phyloP scores from a whole-genome alignment of 164 flowering plant species.

The Taxillus chinensis region DNA sequence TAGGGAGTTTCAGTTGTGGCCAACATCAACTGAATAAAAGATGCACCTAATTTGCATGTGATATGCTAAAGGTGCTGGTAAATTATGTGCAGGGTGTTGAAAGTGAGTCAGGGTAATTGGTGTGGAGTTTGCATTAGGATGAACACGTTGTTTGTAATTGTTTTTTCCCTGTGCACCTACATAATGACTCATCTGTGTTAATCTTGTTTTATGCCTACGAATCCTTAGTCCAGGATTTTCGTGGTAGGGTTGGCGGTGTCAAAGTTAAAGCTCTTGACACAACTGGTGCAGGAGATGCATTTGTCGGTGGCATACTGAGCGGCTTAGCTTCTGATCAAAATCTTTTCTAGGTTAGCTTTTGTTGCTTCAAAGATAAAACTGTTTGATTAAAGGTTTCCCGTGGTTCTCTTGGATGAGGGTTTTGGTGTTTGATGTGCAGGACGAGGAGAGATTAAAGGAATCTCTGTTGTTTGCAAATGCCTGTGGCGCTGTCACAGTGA shows the following conservation, averaged over 20 bases:
- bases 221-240: not conserved
- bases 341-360: slow-evolving; percentile 38
- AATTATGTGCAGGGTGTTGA: too few relatives aligned
- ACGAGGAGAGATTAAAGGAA: slow-evolving; percentile 58
- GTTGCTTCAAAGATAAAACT: not conserved
- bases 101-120: too few relatives aligned
- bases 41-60: too few relatives aligned
- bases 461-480: slow-evolving; percentile 79
- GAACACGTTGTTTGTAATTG: not conserved
- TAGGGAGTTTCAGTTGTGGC: too few relatives aligned
- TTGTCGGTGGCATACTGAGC: slow-evolving; percentile 61
- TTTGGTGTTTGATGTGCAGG: slow-evolving; percentile 33
- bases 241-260: slow-evolving; percentile 22
- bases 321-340: slow-evolving; percentile 49
- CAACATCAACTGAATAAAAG: too few relatives aligned
- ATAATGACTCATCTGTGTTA: not conserved
- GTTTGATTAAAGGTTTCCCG: not conserved
- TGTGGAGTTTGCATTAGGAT: not conserved
- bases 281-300: slow-evolving; percentile 96
- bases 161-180: too few relatives aligned
- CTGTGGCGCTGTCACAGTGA: slow-evolving; percentile 80
- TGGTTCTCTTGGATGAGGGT: not conserved
- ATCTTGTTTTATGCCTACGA: too few relatives aligned
- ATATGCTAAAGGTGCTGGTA: too few relatives aligned
- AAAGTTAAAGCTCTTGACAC: slow-evolving; percentile 72